Evolutionary conservation across 345 rosid genomes (phyloP).

Genomic region (Acer yangbiense): DNA sequence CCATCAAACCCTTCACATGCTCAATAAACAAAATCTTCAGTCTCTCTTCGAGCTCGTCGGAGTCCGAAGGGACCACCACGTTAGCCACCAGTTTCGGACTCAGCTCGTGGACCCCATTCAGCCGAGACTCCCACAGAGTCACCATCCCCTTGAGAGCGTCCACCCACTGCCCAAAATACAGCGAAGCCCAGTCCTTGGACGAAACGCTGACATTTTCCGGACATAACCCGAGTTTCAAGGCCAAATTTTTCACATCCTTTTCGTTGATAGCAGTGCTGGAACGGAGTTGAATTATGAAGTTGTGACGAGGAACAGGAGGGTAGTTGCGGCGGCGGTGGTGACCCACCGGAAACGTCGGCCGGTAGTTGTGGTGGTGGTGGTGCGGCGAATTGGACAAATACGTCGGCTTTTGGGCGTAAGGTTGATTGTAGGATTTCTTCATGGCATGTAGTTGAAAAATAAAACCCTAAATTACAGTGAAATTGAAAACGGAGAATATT

Average conservation of each 20-base stretch:
- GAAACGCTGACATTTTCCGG: conserved; percentile 12
- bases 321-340: neutral
- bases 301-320: neutral
- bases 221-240: conserved; percentile 19
- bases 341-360: conserved; percentile 7
- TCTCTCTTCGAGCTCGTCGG: conserved; percentile 38
- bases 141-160: conserved; percentile 44
- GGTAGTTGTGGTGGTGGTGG: neutral
- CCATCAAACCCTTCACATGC: conserved; percentile 38
- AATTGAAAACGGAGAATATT: too few relatives aligned
- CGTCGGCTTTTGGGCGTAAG: neutral
- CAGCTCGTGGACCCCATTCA: conserved; percentile 33
- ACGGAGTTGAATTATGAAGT: conserved; percentile 13
- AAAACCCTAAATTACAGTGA: neutral
- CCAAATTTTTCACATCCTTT: neutral
- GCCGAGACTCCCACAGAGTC: conserved; percentile 47
- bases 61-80: conserved; percentile 42
- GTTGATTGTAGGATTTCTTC: conserved; percentile 9
- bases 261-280: neutral
- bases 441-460: conserved; percentile 14
- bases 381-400: neutral
- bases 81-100: conserved; percentile 35
- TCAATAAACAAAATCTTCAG: conserved; percentile 40
- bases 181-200: conserved; percentile 17
- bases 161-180: conserved; percentile 45